These are phyloP conservation scores for Darksidea phi DNA, from an alignment of 495 filamentous ascomycete genomes.

Conservation along the genomic window DNA sequence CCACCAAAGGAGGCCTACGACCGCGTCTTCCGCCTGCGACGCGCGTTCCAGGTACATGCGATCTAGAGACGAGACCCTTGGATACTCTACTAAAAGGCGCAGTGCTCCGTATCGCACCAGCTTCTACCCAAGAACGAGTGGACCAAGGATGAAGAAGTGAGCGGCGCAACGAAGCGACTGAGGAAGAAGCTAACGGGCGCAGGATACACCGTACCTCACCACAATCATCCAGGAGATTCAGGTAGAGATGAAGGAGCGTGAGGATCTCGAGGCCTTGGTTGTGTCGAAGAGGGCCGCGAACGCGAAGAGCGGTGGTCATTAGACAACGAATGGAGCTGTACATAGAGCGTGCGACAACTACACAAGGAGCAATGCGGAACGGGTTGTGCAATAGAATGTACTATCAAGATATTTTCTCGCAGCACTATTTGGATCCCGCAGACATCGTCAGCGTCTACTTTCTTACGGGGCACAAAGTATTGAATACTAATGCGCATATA, in stretches of 20 bases:
- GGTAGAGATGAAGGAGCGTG: slow-evolving; percentile 75
- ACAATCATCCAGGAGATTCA: slow-evolving; percentile 81
- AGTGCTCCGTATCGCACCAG: slow-evolving; percentile 82
- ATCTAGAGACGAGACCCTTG: neutral
- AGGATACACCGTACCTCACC: slow-evolving; percentile 77
- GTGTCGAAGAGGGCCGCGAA: slow-evolving; percentile 42
- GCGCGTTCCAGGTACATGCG: slow-evolving; percentile 84
- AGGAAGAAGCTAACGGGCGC: slow-evolving; percentile 10
- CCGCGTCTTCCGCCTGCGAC: slow-evolving; percentile 91
- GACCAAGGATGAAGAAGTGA: slow-evolving; percentile 72
- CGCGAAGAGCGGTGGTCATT: slow-evolving; percentile 30
- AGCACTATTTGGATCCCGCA: neutral
- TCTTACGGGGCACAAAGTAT: no score
- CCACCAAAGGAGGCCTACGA: slow-evolving; percentile 89
- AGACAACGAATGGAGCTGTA: slow-evolving; percentile 3
- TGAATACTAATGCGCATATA: no score
- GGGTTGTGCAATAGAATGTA: slow-evolving; percentile 37
- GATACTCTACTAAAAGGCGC: slow-evolving; percentile 39
- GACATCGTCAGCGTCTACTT: neutral
- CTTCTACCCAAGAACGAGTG: slow-evolving; percentile 79
- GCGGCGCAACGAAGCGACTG: slow-evolving; percentile 19
- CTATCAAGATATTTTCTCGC: slow-evolving; percentile 10
- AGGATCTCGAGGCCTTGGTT: slow-evolving; percentile 77
- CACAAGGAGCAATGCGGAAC: neutral
- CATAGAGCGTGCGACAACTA: slow-evolving; percentile 1